A percentile compares a stretch with the other conserved stretches of the same genome.
Evolutionary conservation across 495 filamentous ascomycete species (phyloP).

Genomic region (Podospora appendiculata): DNA sequence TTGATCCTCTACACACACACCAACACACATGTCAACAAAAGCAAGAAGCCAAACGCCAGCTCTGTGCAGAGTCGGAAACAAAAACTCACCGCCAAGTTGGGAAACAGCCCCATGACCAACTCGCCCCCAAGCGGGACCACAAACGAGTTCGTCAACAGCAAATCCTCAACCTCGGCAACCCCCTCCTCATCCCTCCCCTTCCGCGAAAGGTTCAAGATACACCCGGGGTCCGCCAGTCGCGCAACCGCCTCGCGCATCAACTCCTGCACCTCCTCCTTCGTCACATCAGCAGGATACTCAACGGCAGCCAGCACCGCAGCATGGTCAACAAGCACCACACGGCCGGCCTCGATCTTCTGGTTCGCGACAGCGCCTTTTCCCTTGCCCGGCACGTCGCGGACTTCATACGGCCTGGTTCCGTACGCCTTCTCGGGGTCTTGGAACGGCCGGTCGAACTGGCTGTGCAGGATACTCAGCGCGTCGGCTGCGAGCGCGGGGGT

Average conservation of each 20-base stretch:
- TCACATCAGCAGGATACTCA: conserved; percentile 20
- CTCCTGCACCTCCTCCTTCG: conserved; percentile 16
- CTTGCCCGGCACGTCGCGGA: conserved; percentile 19
- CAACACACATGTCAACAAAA: no score
- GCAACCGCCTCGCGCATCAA: conserved; percentile 17
- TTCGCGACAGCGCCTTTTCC: conserved; percentile 24
- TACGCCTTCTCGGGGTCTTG: conserved; percentile 6
- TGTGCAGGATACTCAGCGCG: conserved; percentile 6
- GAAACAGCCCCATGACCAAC: conserved; percentile 22
- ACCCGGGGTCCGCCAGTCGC: conserved; percentile 14
- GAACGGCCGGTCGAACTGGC: conserved; percentile 6
- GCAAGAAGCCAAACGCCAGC: no score
- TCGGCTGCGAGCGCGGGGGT: conserved; percentile 21
- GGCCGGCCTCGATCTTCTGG: conserved; percentile 18
- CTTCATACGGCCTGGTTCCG: conserved; percentile 10
- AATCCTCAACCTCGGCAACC: conserved; percentile 52
- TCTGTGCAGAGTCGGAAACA: no score
- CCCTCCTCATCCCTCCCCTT: conserved; percentile 58
- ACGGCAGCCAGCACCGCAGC: conserved; percentile 16
- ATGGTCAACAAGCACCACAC: conserved; percentile 19
- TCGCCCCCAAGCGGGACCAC: conserved; percentile 17
- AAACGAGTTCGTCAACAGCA: conserved; percentile 53
- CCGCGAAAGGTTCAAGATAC: conserved; percentile 20
- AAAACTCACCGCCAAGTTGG: conserved; percentile 23
- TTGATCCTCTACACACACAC: conserved; percentile 21